phyloP scores from a whole-genome alignment of 306 rosid species.

The Corylus americana region DNA sequence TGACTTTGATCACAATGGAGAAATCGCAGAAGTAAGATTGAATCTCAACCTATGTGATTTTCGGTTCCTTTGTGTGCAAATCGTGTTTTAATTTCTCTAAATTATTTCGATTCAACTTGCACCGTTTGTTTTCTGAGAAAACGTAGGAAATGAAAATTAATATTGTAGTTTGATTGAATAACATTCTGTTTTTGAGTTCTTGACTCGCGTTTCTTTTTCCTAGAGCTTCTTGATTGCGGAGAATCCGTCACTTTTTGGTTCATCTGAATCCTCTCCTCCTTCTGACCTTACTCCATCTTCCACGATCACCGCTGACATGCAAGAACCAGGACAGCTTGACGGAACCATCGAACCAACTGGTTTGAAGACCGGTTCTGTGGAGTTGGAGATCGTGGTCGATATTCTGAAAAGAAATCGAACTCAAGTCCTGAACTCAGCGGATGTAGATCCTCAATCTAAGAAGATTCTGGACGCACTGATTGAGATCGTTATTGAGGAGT shows the following conservation, averaged over 20 bases:
- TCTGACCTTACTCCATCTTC: background rate
- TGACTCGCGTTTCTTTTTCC: slow-evolving; percentile 6
- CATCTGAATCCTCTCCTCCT: background rate
- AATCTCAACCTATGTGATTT: background rate
- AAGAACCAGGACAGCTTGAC: background rate
- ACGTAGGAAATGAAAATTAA: background rate
- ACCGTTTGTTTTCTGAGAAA: background rate
- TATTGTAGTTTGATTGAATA: background rate
- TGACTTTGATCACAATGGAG: slow-evolving; percentile 18
- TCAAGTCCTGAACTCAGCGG: slow-evolving; percentile 35
- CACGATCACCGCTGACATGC: background rate
- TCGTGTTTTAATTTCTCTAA: background rate
- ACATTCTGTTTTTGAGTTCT: background rate
- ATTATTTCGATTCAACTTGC: background rate
- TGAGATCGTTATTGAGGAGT: slow-evolving; percentile 40
- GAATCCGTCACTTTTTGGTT: slow-evolving; percentile 14
- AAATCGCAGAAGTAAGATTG: slow-evolving; percentile 9
- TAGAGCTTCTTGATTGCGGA: slow-evolving; percentile 24
- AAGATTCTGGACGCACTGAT: slow-evolving; percentile 54
- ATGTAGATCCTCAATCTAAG: slow-evolving; percentile 41
- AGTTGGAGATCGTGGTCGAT: background rate
- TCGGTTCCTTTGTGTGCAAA: background rate
- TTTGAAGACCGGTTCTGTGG: background rate
- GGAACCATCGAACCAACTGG: background rate
- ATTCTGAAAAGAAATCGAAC: background rate